These are phyloP conservation scores for Penicillium sumatraense DNA, from an alignment of 2,329 filamentous ascomycete species.

Conservation along the genomic window DNA sequence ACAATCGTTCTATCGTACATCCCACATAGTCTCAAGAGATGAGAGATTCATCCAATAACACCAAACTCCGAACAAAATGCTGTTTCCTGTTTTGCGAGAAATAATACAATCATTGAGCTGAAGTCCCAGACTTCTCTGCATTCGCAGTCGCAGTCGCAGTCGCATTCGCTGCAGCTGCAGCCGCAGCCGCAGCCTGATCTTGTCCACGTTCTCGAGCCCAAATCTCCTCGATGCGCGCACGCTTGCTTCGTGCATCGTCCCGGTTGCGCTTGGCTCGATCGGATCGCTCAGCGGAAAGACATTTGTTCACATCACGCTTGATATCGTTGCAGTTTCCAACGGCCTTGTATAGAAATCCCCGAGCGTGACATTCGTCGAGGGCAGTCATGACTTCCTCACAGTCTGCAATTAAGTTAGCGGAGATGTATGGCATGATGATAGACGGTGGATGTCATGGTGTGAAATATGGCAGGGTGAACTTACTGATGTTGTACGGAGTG, in stretches of 20 bases:
- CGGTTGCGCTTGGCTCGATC: constrained; percentile 80
- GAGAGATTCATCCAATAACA: constrained; percentile 14
- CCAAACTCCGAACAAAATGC: constrained; percentile 2
- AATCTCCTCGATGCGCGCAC: constrained; percentile 72
- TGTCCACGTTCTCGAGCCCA: constrained; percentile 67
- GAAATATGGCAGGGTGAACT: constrained; percentile 23
- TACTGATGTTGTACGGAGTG: constrained; percentile 88
- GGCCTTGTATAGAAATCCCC: constrained; percentile 89
- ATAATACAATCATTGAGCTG: constrained; percentile 21
- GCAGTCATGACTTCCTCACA: constrained; percentile 93
- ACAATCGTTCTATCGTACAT: constrained; percentile 16
- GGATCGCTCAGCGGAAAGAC: constrained; percentile 77
- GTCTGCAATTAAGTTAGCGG: constrained; percentile 57
- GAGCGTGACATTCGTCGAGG: constrained; percentile 93
- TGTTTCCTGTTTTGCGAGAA: not conserved
- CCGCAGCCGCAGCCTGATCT: constrained; percentile 20
- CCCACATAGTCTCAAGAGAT: not conserved
- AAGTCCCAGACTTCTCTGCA: constrained; percentile 2
- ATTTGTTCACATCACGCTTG: constrained; percentile 83
- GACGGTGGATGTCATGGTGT: not conserved
- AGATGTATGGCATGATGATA: constrained; percentile 6
- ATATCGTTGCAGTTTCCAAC: constrained; percentile 86
- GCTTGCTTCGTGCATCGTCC: constrained; percentile 69
- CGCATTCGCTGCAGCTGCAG: not conserved
- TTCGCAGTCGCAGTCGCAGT: constrained; percentile 1